phyloP scores from a whole-genome alignment of 2,329 filamentous ascomycete genomes.

The Aspergillus costaricaensis region DNA sequence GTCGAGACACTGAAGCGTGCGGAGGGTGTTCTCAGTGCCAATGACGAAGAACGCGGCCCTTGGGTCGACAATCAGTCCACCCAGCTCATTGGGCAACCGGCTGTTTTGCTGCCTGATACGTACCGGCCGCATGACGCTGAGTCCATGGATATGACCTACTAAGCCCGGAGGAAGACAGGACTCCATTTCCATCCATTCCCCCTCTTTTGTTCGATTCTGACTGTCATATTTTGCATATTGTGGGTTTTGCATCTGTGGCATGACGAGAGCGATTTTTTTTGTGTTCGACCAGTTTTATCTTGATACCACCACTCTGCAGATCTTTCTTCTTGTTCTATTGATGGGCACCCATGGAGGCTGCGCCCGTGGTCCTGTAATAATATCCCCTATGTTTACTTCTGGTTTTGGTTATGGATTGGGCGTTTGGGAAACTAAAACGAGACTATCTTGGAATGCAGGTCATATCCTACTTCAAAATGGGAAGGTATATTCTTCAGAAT shows the following conservation, averaged over 20 bases:
- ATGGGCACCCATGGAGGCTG: conserved; percentile 1
- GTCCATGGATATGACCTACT: conserved; percentile 33
- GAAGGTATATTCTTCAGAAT: too few relatives aligned
- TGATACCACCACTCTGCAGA: conserved; percentile 24
- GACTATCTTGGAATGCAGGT: not conserved
- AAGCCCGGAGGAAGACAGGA: conserved; percentile 11
- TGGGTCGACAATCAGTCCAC: conserved; percentile 58
- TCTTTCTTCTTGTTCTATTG: conserved; percentile 8
- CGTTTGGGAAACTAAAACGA: conserved; percentile 3
- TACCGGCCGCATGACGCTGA: conserved; percentile 32
- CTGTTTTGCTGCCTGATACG: conserved; percentile 33
- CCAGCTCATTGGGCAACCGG: conserved; percentile 39
- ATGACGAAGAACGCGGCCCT: conserved; percentile 81
- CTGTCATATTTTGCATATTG: conserved; percentile 10
- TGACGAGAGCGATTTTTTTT: conserved; percentile 20
- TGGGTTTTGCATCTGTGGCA: conserved; percentile 26
- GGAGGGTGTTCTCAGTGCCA: conserved; percentile 78
- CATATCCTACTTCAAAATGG: not conserved
- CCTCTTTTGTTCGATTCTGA: conserved; percentile 14
- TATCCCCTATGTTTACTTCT: conserved; percentile 2
- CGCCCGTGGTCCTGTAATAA: conserved; percentile 1
- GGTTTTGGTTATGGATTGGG: conserved; percentile 1
- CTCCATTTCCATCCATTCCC: conserved; percentile 7
- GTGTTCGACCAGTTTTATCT: conserved; percentile 15
- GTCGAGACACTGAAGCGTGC: conserved; percentile 85